Conservation (phyloP, 2,329 filamentous ascomycete species). For the Colletotrichum sp. region DNA sequence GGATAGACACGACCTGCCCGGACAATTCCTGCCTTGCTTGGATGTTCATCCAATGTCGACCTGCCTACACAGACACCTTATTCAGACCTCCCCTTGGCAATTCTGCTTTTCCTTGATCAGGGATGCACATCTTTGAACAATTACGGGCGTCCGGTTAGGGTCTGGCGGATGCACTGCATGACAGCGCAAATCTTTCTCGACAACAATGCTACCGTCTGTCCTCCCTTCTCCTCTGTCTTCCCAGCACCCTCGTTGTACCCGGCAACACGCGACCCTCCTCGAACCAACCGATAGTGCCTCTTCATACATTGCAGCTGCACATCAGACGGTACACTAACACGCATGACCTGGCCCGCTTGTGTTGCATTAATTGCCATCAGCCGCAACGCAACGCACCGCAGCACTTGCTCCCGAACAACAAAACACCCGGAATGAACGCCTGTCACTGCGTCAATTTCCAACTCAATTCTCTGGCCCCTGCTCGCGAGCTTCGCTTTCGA, state of each 20-base stretch:
- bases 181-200: background rate
- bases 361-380: background rate
- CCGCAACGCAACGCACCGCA: background rate
- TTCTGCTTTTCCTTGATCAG: background rate
- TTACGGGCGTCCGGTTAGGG: background rate
- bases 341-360: background rate
- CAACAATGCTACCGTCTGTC: background rate
- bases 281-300: background rate
- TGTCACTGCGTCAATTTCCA: background rate
- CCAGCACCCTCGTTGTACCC: background rate
- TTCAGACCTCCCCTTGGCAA: background rate
- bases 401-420: background rate
- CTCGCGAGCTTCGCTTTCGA: background rate
- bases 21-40: background rate
- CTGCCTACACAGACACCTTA: background rate
- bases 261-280: background rate
- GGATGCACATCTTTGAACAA: background rate
- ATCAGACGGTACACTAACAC: background rate
- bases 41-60: background rate
- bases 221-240: background rate
- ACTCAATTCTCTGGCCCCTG: background rate
- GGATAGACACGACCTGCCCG: background rate
- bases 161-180: background rate
- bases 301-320: background rate
- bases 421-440: background rate